Percentiles rank a stretch among this genome's conserved stretches.
Evolutionary conservation across 805 yeast species (phyloP).

Genomic region (Myxozyma mucilagina): DNA sequence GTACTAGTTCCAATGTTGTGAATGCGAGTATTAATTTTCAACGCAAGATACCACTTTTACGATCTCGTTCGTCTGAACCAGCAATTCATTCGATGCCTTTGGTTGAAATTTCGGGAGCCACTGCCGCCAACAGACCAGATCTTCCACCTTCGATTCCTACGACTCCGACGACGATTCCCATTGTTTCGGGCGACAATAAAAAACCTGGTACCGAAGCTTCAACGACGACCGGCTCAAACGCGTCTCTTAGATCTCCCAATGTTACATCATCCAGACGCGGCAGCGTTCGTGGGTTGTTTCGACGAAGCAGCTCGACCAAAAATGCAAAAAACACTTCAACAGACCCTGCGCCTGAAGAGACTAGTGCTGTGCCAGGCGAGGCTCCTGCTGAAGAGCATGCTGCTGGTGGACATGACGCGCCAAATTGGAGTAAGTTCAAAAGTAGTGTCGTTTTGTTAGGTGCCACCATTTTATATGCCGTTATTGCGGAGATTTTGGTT

Average conservation of each 20-base stretch:
- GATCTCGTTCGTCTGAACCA: slow-evolving; percentile 7
- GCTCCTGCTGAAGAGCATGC: slow-evolving; percentile 35
- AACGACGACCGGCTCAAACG: not conserved
- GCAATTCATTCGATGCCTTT: slow-evolving; percentile 18
- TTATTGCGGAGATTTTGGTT: slow-evolving; percentile 91
- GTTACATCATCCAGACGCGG: slow-evolving; percentile 15
- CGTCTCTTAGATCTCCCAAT: slow-evolving; percentile 1
- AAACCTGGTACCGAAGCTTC: not conserved
- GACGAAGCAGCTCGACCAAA: slow-evolving; percentile 1
- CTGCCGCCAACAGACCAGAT: not conserved
- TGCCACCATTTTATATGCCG: slow-evolving; percentile 85
- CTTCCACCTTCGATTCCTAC: not conserved
- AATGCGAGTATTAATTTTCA: slow-evolving; percentile 3
- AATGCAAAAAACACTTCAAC: not conserved
- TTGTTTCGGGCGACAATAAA: not conserved
- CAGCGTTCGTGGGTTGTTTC: slow-evolving; percentile 11
- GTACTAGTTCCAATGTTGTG: not conserved
- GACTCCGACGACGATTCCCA: slow-evolving; percentile 3
- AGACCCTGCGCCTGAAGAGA: slow-evolving; percentile 2
- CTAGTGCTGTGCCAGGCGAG: slow-evolving; percentile 2
- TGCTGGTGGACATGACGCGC: slow-evolving; percentile 88
- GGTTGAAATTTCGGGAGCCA: slow-evolving; percentile 11
- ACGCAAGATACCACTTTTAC: slow-evolving; percentile 22
- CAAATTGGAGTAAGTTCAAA: slow-evolving; percentile 90
- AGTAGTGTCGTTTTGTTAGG: slow-evolving; percentile 78